These are phyloP conservation scores for Eucalyptus microcorys DNA, from an alignment of 345 rosid species.

Conservation along the genomic window DNA sequence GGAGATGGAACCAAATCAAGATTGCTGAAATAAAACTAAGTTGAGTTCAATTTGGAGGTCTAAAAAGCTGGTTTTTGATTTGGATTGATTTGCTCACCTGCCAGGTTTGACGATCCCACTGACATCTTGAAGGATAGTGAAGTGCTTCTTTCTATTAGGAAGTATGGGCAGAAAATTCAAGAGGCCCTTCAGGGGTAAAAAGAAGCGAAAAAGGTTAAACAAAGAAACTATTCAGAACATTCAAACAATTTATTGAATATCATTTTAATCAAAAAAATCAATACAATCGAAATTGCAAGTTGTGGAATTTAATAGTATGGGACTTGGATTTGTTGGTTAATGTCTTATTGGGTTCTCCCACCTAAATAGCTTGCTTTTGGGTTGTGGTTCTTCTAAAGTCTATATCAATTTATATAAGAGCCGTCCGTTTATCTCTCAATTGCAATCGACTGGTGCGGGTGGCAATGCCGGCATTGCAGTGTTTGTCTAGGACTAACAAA, in stretches of 20 bases:
- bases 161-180: background rate
- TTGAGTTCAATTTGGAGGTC: background rate
- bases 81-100: background rate
- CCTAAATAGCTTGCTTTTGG: background rate
- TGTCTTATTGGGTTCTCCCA: background rate
- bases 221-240: background rate
- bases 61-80: background rate
- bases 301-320: background rate
- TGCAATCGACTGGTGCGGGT: background rate
- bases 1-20: background rate
- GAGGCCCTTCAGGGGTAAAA: background rate
- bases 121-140: conserved; percentile 23
- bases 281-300: background rate
- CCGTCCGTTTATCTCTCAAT: background rate
- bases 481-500: background rate
- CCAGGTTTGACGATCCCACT: conserved; percentile 56
- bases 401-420: background rate
- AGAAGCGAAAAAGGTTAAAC: background rate
- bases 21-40: background rate
- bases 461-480: background rate
- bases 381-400: background rate
- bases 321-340: background rate
- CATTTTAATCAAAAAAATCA: background rate
- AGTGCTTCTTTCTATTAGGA: conserved; percentile 17
- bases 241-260: background rate